These are phyloP conservation scores for Pseudophaeomoniella oleicola DNA, from an alignment of 2,329 filamentous ascomycete genomes.

Conservation along the genomic window DNA sequence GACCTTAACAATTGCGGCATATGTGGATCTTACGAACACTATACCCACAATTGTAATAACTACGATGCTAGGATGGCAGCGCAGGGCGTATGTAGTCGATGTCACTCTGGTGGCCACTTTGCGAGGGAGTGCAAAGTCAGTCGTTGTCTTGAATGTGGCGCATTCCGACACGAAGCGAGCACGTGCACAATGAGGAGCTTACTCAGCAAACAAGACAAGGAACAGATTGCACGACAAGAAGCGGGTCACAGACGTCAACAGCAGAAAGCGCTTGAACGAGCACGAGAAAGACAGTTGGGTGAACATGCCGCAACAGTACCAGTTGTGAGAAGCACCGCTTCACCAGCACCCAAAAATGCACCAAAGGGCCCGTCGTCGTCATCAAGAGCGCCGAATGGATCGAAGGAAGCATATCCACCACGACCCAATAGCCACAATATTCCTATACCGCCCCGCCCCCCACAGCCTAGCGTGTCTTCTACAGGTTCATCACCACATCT, in stretches of 20 bases:
- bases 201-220: constrained; percentile 22
- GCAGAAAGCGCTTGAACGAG: constrained; percentile 21
- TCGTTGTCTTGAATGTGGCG: constrained; percentile 29
- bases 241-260: constrained; percentile 16
- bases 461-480: neutral
- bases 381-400: neutral
- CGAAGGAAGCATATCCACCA: constrained; percentile 1
- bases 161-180: constrained; percentile 23
- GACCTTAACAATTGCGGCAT: constrained; percentile 24
- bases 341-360: neutral
- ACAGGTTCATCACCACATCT: neutral
- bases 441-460: neutral
- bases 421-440: neutral
- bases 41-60: constrained; percentile 30
- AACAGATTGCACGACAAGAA: constrained; percentile 22
- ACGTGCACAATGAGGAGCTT: constrained; percentile 19
- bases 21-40: constrained; percentile 31
- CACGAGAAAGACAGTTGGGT: constrained; percentile 25
- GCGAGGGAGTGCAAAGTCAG: constrained; percentile 22
- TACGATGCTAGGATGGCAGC: constrained; percentile 21
- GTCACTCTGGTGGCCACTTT: constrained; percentile 22
- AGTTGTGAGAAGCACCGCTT: constrained; percentile 10
- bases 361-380: neutral
- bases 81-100: constrained; percentile 27
- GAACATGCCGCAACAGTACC: constrained; percentile 31